phyloP scores from a whole-genome alignment of 352 stramenopile genomes.

The Phytopythium sindhum region DNA sequence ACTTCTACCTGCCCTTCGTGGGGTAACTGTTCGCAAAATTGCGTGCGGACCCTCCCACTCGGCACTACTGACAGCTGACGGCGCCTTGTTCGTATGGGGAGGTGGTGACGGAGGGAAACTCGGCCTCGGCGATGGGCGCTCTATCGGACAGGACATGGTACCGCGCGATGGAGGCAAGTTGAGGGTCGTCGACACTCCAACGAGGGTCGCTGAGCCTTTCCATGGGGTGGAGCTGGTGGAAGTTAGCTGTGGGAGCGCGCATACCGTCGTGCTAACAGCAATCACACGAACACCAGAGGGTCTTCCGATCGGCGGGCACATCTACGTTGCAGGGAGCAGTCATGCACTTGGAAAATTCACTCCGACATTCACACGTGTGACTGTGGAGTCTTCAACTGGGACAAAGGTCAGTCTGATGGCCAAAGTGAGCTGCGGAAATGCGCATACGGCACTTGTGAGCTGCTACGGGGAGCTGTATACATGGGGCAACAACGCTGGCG shows the following conservation, averaged over 20 bases:
- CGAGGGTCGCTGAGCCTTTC: slow-evolving; percentile 37
- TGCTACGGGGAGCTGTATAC: slow-evolving; percentile 64
- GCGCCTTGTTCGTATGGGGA: slow-evolving; percentile 70
- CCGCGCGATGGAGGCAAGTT: slow-evolving; percentile 55
- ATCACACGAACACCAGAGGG: slow-evolving; percentile 12
- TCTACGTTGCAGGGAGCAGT: slow-evolving; percentile 67
- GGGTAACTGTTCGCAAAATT: slow-evolving; percentile 52
- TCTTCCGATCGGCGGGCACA: slow-evolving; percentile 14
- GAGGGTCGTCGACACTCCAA: slow-evolving; percentile 33
- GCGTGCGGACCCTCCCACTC: slow-evolving; percentile 78
- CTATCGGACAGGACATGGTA: slow-evolving; percentile 55
- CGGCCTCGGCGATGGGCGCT: slow-evolving; percentile 60
- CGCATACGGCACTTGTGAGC: slow-evolving; percentile 62
- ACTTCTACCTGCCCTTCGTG: slow-evolving; percentile 24
- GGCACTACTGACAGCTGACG: slow-evolving; percentile 51
- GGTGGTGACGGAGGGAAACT: slow-evolving; percentile 67
- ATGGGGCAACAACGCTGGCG: slow-evolving; percentile 70
- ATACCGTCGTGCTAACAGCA: slow-evolving; percentile 54
- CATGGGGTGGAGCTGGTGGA: slow-evolving; percentile 45
- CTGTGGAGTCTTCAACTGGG: slow-evolving; percentile 14
- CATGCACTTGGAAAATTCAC: slow-evolving; percentile 64
- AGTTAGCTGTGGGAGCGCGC: slow-evolving; percentile 60
- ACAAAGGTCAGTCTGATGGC: slow-evolving; percentile 20
- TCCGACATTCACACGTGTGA: slow-evolving; percentile 34
- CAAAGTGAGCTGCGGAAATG: slow-evolving; percentile 61